Evolutionary conservation across 371 early-diverging fungal genomes (phyloP).

Genomic region (Mortierella sp.): DNA sequence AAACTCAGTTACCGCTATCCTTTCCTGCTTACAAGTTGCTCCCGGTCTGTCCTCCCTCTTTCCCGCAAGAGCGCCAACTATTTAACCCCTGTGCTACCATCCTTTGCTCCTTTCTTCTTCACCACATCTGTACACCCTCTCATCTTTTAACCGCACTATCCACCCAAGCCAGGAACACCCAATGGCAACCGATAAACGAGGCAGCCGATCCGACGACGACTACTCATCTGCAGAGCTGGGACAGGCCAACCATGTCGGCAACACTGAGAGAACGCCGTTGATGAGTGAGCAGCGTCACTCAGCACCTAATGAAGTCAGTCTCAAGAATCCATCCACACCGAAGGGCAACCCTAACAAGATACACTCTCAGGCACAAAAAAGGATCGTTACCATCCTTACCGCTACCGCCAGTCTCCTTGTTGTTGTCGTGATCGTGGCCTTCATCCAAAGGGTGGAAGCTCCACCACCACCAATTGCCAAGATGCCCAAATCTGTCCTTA

Average conservation of each 20-base stretch:
- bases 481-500: slow-evolving; percentile 16
- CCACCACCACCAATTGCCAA: slow-evolving; percentile 1
- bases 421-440: slow-evolving; percentile 14
- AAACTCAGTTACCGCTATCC: too few relatives aligned
- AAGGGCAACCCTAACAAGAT: slow-evolving; percentile 7
- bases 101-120: too few relatives aligned
- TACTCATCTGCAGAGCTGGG: slow-evolving; percentile 32
- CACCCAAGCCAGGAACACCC: too few relatives aligned
- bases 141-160: too few relatives aligned
- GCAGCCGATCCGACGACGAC: not conserved
- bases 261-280: slow-evolving; percentile 9
- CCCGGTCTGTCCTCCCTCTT: too few relatives aligned
- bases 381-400: slow-evolving; percentile 15
- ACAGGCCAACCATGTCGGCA: slow-evolving; percentile 16
- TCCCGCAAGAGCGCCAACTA: too few relatives aligned
- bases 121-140: too few relatives aligned
- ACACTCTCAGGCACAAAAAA: slow-evolving; percentile 22
- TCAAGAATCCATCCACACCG: slow-evolving; percentile 6
- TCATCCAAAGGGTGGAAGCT: slow-evolving; percentile 14
- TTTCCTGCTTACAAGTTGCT: too few relatives aligned
- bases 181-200: not conserved
- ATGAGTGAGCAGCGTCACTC: slow-evolving; percentile 3
- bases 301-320: not conserved
- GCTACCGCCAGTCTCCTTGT: slow-evolving; percentile 18
- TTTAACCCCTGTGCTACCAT: too few relatives aligned